Evolutionary conservation across 495 filamentous ascomycete genomes (phyloP).

Genomic region (Neurospora cerealis): DNA sequence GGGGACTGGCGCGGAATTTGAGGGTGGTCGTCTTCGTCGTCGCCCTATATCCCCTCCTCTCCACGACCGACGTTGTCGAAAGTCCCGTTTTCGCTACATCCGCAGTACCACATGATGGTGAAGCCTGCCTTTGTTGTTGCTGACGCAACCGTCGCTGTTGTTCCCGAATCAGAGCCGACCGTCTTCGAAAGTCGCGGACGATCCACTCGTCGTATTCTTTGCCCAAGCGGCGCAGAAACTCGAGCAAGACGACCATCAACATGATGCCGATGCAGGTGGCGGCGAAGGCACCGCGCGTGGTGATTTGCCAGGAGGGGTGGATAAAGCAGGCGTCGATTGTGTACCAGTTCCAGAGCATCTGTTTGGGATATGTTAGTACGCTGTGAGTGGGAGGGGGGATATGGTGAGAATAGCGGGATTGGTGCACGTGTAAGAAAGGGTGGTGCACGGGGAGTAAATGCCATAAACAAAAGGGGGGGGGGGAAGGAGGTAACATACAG

Average conservation of each 20-base stretch:
- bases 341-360: conserved; percentile 56
- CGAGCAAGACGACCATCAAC: conserved; percentile 42
- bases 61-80: neutral
- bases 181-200: conserved; percentile 26
- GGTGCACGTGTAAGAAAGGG: neutral
- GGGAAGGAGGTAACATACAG: neutral
- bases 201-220: conserved; percentile 46
- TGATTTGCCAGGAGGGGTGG: conserved; percentile 37
- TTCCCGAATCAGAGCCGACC: conserved; percentile 8
- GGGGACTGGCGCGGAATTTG: conserved; percentile 33
- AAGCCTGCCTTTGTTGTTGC: neutral
- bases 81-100: neutral
- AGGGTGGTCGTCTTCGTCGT: conserved; percentile 1
- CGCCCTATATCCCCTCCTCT: neutral
- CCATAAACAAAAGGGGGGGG: neutral
- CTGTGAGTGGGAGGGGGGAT: neutral
- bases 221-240: conserved; percentile 39
- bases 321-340: conserved; percentile 45
- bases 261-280: conserved; percentile 49
- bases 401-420: neutral
- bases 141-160: neutral
- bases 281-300: conserved; percentile 38
- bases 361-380: neutral
- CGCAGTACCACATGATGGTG: too few species aligned
- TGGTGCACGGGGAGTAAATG: neutral